Conservation (phyloP, 208 protist genomes). For the Crithidia sp. region DNA sequence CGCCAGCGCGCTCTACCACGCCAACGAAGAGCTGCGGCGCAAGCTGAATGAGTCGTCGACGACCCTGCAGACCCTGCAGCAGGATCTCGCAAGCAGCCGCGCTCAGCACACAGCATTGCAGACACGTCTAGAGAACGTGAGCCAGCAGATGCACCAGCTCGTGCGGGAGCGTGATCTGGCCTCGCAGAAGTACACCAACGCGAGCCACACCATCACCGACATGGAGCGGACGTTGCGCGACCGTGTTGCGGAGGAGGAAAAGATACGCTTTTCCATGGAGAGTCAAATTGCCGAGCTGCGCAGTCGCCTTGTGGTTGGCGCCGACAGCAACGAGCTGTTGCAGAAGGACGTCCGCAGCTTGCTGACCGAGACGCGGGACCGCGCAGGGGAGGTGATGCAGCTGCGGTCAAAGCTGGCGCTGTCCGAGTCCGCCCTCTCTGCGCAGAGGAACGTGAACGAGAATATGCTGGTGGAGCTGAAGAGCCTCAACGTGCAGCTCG, state of each 20-base stretch:
- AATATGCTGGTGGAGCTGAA: conserved; percentile 85
- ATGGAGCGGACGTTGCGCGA: conserved; percentile 70
- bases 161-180: conserved; percentile 85
- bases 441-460: conserved; percentile 86
- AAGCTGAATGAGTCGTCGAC: conserved; percentile 75
- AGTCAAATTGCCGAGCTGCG: conserved; percentile 80
- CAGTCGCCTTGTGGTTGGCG: conserved; percentile 71
- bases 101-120: conserved; percentile 42
- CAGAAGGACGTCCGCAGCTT: conserved; percentile 75
- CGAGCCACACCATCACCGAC: conserved; percentile 51
- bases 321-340: conserved; percentile 86
- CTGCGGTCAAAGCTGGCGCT: conserved; percentile 78
- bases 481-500: conserved; percentile 73
- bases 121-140: conserved; percentile 56
- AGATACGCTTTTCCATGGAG: conserved; percentile 71
- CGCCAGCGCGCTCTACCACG: conserved; percentile 82
- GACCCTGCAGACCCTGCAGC: conserved; percentile 69
- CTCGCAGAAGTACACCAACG: conserved; percentile 62
- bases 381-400: conserved; percentile 59
- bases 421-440: conserved; percentile 72
- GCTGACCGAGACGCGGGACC: conserved; percentile 65
- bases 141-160: conserved; percentile 83
- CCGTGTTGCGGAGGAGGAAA: conserved; percentile 64
- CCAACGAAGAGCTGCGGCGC: conserved; percentile 87
- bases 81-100: conserved; percentile 69